Evolutionary conservation across 495 filamentous ascomycete species (phyloP), one percentile per base, ranked within the genome.

Genomic region (Hypomontagnella submonticulosa): DNA sequence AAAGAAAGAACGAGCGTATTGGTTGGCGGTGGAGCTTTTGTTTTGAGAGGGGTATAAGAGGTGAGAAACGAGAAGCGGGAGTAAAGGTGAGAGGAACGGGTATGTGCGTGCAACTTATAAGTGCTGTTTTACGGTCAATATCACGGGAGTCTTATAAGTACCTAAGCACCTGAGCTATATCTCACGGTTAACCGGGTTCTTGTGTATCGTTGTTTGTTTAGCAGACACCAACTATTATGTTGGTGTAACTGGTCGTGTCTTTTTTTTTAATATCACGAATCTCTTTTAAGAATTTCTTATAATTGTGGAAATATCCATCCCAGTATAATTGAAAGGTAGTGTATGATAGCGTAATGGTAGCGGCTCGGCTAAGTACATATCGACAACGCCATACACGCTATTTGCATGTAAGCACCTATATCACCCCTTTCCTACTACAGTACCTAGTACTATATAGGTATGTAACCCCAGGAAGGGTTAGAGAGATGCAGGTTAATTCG

Each of bases 291-390:
- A 57, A 57, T 57, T 67, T 67, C 37, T 57, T 53, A 57, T 51
- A 66, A 67, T 63, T 68, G 58, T 62, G 65, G 50, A 60, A 55
- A 63, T 49, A 59, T 38, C 34, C 30, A 51, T n/a, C 23, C 23
- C 23, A 27, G 6, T 27, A 27, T 27, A 27, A 27, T 27, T 27
- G 23, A 27, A 27, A 3, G 23, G 23, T 27, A 18, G 38, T 64
- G 53, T 23, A 10, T 12, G 30, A 47, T 34, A 38, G 19, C 37
- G 23, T 30, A 48, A n/a, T 6, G 23, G 34, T 59, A 48, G 46
- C 34, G 55, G 56, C 56, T 67, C 62, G 69, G 61, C 46, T 71
- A 71, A 71, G 23, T 47, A 57, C 66, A 66, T 73, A 69, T 62
- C 12, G 32, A 58, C 33, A 12, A 40, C 0, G 23, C 23, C 23